Conservation (phyloP, 495 filamentous ascomycete species). For the Cladorrhinum samala region DNA sequence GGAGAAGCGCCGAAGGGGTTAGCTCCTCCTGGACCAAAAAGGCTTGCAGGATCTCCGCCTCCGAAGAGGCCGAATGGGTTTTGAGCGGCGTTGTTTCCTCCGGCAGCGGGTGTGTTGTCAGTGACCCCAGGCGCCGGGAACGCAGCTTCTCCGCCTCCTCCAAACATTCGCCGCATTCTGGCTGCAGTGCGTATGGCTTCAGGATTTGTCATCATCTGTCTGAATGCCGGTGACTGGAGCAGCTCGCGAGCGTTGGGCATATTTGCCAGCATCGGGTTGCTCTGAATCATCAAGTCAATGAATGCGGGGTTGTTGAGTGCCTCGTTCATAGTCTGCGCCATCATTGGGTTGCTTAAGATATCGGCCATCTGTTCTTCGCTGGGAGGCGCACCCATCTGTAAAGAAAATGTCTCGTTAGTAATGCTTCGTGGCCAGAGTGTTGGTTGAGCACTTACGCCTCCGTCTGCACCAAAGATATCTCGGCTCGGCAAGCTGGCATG, state of each 20-base stretch:
- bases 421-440: background rate
- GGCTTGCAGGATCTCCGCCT: slow-evolving; percentile 20
- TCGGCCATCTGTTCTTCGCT: slow-evolving; percentile 68
- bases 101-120: slow-evolving; percentile 54
- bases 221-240: slow-evolving; percentile 77
- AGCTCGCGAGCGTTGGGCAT: slow-evolving; percentile 79
- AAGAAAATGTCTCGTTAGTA: slow-evolving; percentile 22
- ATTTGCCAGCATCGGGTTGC: slow-evolving; percentile 80
- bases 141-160: slow-evolving; percentile 41
- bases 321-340: slow-evolving; percentile 81
- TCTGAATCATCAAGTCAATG: slow-evolving; percentile 84
- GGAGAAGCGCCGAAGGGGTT: slow-evolving; percentile 76
- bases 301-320: slow-evolving; percentile 88
- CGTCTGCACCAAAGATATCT: slow-evolving; percentile 91
- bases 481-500: slow-evolving; percentile 81
- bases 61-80: slow-evolving; percentile 39
- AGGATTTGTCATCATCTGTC: slow-evolving; percentile 94
- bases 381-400: slow-evolving; percentile 85
- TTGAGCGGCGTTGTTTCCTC: slow-evolving; percentile 20
- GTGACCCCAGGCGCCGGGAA: slow-evolving; percentile 90
- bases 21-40: slow-evolving; percentile 28
- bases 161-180: slow-evolving; percentile 69
- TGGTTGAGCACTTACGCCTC: slow-evolving; percentile 65
- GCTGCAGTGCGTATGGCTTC: slow-evolving; percentile 71
- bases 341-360: slow-evolving; percentile 81